Base-by-base conservation (phyloP, 257 asterid species). In the Cinchona pubescens region DNA sequence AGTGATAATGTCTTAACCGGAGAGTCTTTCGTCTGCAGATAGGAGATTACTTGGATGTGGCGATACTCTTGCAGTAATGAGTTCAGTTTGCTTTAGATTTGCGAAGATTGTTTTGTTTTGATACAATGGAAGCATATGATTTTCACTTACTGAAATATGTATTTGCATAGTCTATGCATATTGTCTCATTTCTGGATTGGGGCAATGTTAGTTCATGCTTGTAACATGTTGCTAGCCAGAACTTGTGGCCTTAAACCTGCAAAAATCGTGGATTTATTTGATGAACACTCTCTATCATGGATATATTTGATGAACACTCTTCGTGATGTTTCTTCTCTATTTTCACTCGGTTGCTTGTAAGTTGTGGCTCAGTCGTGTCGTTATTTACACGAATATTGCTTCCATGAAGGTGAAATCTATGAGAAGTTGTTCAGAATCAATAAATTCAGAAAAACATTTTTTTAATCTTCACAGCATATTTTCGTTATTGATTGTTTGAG, bases 31-130 rank as follows among this genome's bases (percentile, higher is more conserved):
- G 43, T 76, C 8, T 80, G 85, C 98, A 92, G 98, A 88, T 91
- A 49, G 98, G 98, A 48, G 98, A 93, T 83, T 91, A 91, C 88
- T 86, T 93, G 90, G 98, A 93, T 55, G 98, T 93, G 78, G 93
- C 97, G 19, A 89, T 91, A 56, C 84, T 79, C 45, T 80, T 83
- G 79, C 93, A 89, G 88, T 88, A 78, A 75, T 35, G 32, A 27
- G 10, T 34, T 23, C 60, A 1, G n/a, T 21, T 5, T 6, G 10
- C 45, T 40, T 2, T 14, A 56, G 27, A 76, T 21, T 67, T 14
- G 42, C 18, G 12, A 49, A 49, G 42, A n/a, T 35, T 14, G 27
- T 34, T 27, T 35, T 14, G 27, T 34, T 27, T 35, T 18, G 11
- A 38, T 38, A n/a, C 19, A 1, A 48, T 35, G 25, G 72, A 25